Evolutionary conservation across 352 stramenopile species (phyloP).

Genomic region (Aphanomyces invadans): DNA sequence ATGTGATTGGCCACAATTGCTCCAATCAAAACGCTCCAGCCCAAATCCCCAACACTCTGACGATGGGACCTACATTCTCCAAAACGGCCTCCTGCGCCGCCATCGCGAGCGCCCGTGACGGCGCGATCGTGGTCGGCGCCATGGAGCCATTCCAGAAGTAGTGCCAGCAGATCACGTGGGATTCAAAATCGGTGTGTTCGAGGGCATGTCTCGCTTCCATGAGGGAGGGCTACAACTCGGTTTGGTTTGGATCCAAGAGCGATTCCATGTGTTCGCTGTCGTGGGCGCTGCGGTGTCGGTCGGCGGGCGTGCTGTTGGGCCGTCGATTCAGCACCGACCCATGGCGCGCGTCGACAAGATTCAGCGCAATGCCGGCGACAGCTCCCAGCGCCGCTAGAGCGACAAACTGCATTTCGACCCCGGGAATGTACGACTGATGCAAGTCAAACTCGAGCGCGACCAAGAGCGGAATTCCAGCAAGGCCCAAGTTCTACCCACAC

Average conservation of each 20-base stretch:
- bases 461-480: conserved; percentile 65
- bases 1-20: background rate
- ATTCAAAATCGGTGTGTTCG: no score
- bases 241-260: conserved; percentile 15
- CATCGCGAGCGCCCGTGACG: no score
- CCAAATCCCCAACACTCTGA: background rate
- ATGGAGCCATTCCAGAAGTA: background rate
- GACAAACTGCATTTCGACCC: conserved; percentile 76
- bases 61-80: background rate
- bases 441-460: conserved; percentile 70
- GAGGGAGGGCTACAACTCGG: conserved; percentile 17
- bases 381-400: conserved; percentile 65
- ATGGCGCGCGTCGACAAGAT: conserved; percentile 70
- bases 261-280: conserved; percentile 12
- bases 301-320: conserved; percentile 12
- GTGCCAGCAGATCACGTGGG: no score
- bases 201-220: no score
- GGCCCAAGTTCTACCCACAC: conserved; percentile 59
- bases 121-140: no score
- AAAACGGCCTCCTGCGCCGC: no score
- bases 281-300: background rate
- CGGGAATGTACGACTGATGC: conserved; percentile 64
- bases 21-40: no score
- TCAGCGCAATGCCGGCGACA: conserved; percentile 60
- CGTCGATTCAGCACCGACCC: conserved; percentile 60